Evolutionary conservation across 208 protist species (phyloP).

Genomic region (Leishmania braziliensis): DNA sequence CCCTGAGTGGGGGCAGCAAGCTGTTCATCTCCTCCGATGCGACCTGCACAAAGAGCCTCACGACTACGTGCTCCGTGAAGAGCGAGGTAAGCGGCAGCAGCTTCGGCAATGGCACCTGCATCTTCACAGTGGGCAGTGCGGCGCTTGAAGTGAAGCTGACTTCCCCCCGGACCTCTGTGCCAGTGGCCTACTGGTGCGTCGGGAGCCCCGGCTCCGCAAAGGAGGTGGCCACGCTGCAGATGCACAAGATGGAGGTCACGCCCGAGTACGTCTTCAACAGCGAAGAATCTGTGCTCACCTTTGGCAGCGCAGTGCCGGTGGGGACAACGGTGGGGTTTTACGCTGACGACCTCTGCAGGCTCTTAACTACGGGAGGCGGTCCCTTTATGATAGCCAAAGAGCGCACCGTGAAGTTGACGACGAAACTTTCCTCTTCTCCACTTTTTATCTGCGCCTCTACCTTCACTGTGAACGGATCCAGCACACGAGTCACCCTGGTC

Average conservation of each 20-base stretch:
- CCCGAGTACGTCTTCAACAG: conserved; percentile 1
- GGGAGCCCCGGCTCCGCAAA: neutral
- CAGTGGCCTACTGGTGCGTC: conserved; percentile 6
- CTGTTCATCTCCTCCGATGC: conserved; percentile 6
- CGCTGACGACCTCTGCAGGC: neutral
- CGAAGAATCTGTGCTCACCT: neutral
- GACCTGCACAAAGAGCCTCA: neutral
- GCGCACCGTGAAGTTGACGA: neutral
- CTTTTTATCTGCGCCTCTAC: neutral
- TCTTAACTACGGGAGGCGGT: neutral
- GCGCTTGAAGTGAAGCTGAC: neutral
- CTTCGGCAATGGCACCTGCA: conserved; percentile 9
- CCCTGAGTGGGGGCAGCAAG: neutral
- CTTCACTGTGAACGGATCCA: neutral
- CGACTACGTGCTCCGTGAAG: neutral
- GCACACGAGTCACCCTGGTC: neutral
- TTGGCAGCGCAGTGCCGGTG: conserved; percentile 1
- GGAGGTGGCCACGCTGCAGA: conserved; percentile 4
- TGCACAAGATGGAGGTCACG: conserved; percentile 7
- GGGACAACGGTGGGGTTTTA: neutral
- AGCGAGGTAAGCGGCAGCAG: neutral
- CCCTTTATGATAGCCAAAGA: neutral
- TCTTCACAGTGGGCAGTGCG: neutral
- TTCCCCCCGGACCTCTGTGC: neutral
- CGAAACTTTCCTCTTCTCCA: neutral